Evolutionary conservation across 1,284 basidiomycete genomes (phyloP), one percentile per base, ranked within the genome.

Genomic region (Malassezia pachydermatis): DNA sequence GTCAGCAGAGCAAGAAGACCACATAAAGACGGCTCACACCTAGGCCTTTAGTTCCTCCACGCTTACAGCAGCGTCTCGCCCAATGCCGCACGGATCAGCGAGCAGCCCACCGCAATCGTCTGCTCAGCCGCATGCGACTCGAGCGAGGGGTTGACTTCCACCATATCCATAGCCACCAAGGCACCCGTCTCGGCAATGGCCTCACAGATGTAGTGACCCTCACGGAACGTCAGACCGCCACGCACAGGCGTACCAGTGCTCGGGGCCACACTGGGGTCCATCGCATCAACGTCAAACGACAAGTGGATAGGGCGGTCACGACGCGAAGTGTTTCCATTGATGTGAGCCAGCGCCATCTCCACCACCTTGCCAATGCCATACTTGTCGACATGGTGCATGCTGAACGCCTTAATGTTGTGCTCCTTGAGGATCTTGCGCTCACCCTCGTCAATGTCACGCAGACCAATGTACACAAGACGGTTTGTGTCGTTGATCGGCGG

Each of bases 321-420:
- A 47, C 60, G 64, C 43, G 56, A 56, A 4, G 57, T 44, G 32
- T 54, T 54, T 10, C 54, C 56, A 74, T 94, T 95, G 64, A 98
- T 83, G 72, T 88, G 80, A 70, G 94, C 86, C 55, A 98, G 76
- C 27, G 90, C 94, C 86, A 90, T 86, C 69, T 96, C 87, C 49
- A 96, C 83, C 48, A 96, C 67, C 40, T 60, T 62, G 27, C 70
- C 92, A 59, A 99, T 98, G 40, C 94, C 94, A 68, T 88, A 85
- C 75, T 82, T 86, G 76, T 99, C 94, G 45, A 99, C 84, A 59
- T 98, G 88, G 75, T 96, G 89, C 94, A 99, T 99, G 56, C 84
- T 86, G 77, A 86, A 98, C 9, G 84, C 85, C 73, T 86, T 88
- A 78, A 99, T 95, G 46, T 54, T 81, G 73, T 88, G 78, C 63